A percentile compares a stretch with the other conserved stretches of the same genome.
Conservation (phyloP, 768 basidiomycete genomes). For the Termitomyces sp. region DNA sequence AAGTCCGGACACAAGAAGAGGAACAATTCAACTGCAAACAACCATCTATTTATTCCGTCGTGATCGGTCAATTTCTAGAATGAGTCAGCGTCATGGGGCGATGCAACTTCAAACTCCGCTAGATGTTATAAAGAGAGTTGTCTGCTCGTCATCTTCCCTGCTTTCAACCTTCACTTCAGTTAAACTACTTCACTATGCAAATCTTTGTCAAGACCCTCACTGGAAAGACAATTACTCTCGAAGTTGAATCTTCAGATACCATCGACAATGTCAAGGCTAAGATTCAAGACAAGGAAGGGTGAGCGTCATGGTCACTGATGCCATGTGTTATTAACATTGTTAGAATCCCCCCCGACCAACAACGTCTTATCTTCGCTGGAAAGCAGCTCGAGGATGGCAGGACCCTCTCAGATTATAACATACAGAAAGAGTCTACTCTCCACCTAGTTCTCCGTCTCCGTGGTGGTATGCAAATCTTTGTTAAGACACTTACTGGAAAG, state of each 20-base stretch:
- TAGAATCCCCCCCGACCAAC: conserved; percentile 74
- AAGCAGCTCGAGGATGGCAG: conserved; percentile 84
- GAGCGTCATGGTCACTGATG: conserved; percentile 3
- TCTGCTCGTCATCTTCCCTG: not conserved
- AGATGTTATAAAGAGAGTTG: conserved; percentile 20
- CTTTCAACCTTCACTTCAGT: not conserved
- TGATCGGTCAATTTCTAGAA: conserved; percentile 39
- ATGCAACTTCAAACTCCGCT: conserved; percentile 36
- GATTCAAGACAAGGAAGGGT: conserved; percentile 89
- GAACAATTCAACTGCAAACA: not conserved
- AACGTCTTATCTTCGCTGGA: conserved; percentile 75
- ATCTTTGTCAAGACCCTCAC: conserved; percentile 53
- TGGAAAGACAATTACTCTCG: conserved; percentile 74
- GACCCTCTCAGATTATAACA: conserved; percentile 65
- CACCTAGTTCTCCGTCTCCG: conserved; percentile 46
- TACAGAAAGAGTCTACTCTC: conserved; percentile 59
- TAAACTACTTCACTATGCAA: conserved; percentile 27
- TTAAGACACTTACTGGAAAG: conserved; percentile 87
- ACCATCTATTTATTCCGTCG: not conserved
- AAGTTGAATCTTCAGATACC: conserved; percentile 67
- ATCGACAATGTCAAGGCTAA: conserved; percentile 74
- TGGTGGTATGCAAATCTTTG: conserved; percentile 76
- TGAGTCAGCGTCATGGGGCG: conserved; percentile 16
- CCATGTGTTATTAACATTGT: conserved; percentile 5
- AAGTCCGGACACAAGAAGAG: not conserved